A percentile compares a stretch with the other conserved stretches of the same genome.
Conservation (phyloP, 2,329 filamentous ascomycete genomes). For the Colletotrichum nymphaeae region DNA sequence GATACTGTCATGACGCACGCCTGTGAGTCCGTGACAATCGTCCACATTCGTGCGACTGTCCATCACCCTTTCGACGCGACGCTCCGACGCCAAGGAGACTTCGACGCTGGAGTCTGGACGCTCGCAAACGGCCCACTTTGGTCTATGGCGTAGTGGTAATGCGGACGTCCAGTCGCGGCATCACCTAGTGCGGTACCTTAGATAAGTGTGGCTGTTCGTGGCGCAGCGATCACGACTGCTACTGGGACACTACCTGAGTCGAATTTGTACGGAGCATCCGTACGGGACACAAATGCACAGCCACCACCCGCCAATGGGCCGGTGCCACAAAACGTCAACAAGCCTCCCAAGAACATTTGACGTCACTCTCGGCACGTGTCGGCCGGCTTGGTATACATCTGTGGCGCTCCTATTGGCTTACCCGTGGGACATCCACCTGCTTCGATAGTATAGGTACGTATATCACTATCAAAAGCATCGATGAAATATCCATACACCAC, state of each 20-base stretch:
- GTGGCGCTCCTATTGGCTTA: neutral
- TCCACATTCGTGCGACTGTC: too few species aligned
- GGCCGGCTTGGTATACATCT: neutral
- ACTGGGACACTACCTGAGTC: neutral
- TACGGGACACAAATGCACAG: neutral
- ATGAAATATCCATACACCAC: neutral
- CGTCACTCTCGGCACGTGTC: neutral
- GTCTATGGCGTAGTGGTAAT: neutral
- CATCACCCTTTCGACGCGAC: too few species aligned
- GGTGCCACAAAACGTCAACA: too few species aligned
- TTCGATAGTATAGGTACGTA: neutral
- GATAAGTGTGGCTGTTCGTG: constrained; percentile 1
- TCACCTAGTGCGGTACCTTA: neutral
- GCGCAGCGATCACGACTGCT: neutral
- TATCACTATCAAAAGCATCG: neutral
- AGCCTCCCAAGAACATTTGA: neutral
- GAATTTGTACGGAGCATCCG: neutral
- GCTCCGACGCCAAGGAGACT: too few species aligned
- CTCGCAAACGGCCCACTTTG: neutral
- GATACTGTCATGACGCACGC: neutral
- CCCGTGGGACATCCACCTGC: too few species aligned
- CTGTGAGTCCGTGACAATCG: neutral
- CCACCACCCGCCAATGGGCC: neutral
- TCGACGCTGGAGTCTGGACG: neutral
- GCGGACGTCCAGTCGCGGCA: neutral